A percentile compares a stretch with the other conserved stretches of the same genome.
Evolutionary conservation across 2,329 filamentous ascomycete species (phyloP).

Genomic region (Paracoccidioides brasiliensis): DNA sequence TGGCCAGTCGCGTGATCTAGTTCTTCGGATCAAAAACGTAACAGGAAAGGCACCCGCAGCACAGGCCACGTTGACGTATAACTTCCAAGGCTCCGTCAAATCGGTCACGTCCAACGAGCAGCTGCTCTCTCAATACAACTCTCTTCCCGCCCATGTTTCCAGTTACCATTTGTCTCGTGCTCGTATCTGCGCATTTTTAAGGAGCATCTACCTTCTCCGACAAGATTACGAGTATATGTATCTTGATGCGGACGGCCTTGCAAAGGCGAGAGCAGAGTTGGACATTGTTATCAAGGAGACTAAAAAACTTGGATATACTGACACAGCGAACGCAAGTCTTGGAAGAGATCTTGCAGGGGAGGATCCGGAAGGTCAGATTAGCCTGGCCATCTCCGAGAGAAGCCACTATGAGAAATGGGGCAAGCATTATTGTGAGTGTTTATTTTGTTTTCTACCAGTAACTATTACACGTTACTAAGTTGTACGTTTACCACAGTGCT

Average conservation of each 20-base stretch:
- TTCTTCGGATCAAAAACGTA: conserved; percentile 26
- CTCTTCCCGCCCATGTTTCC: conserved; percentile 4
- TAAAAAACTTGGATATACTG: conserved; percentile 24
- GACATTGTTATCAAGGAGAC: conserved; percentile 21
- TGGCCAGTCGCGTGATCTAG: conserved; percentile 47
- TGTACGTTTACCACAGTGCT: conserved; percentile 24
- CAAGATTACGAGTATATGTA: conserved; percentile 27
- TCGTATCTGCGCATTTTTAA: conserved; percentile 38
- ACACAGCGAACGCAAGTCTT: conserved; percentile 32
- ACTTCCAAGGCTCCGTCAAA: conserved; percentile 4
- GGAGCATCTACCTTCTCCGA: conserved; percentile 31
- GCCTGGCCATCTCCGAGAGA: conserved; percentile 31
- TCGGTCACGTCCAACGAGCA: conserved; percentile 1
- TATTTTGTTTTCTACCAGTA: not conserved
- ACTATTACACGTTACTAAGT: not conserved
- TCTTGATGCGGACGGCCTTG: not conserved
- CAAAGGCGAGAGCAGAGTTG: conserved; percentile 15
- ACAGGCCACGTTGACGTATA: conserved; percentile 12
- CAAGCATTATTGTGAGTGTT: conserved; percentile 34
- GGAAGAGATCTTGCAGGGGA: conserved; percentile 37
- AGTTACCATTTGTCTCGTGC: conserved; percentile 44
- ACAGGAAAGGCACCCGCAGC: conserved; percentile 17
- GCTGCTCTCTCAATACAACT: not conserved
- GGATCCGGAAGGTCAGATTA: conserved; percentile 38
- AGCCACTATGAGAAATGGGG: conserved; percentile 42